These are phyloP conservation scores for Linum usitatissimum DNA, from an alignment of 345 rosid species.

Conservation along the genomic window DNA sequence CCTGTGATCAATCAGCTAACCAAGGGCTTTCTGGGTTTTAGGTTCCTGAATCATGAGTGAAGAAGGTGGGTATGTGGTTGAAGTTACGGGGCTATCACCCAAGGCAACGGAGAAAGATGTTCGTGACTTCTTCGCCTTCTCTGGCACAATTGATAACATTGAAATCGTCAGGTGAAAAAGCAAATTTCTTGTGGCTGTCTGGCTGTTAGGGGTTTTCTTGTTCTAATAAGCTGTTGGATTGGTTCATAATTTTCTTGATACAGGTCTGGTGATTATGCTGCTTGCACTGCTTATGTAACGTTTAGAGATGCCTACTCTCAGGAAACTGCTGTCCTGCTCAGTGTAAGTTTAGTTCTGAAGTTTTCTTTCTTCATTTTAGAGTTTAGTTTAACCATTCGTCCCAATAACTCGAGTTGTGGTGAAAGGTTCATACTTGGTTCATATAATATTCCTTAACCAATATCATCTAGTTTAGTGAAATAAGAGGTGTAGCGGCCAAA, in stretches of 20 bases:
- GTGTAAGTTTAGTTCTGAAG: constrained; percentile 30
- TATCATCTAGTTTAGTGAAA: no score
- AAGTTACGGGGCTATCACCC: constrained; percentile 66
- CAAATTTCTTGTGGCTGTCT: neutral
- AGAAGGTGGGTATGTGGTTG: constrained; percentile 38
- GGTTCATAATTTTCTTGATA: neutral
- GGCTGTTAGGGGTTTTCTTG: neutral
- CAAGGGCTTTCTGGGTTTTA: neutral
- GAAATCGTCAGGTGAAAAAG: constrained; percentile 49
- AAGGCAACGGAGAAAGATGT: constrained; percentile 52
- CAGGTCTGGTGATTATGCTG: constrained; percentile 37
- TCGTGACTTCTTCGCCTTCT: constrained; percentile 60
- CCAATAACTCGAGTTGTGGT: neutral
- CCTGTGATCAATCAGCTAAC: neutral
- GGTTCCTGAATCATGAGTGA: constrained; percentile 26
- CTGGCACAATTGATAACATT: constrained; percentile 45
- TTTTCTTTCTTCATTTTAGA: neutral
- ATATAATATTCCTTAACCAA: no score
- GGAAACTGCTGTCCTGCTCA: constrained; percentile 74
- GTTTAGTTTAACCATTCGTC: neutral
- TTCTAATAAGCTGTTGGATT: neutral
- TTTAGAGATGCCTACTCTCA: constrained; percentile 70
- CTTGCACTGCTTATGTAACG: constrained; percentile 59
- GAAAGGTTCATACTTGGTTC: no score
- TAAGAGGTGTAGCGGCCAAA: no score